A percentile compares a stretch with the other conserved stretches of the same genome.
Evolutionary conservation across 148 eudicot genomes (phyloP).

Genomic region (Chenopodium quinoa): DNA sequence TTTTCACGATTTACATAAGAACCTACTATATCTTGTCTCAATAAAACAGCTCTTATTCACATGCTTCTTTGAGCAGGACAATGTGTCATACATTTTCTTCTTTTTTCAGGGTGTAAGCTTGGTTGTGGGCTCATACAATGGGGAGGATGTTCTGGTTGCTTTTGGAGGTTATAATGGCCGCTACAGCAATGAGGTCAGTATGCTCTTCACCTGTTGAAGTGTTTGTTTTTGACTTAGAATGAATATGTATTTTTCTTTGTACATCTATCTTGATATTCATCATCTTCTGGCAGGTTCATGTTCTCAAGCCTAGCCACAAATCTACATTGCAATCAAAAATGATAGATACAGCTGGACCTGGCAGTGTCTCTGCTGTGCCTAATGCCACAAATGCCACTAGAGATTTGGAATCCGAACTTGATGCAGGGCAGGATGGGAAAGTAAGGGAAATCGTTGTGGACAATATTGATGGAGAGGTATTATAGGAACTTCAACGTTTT

Average conservation of each 20-base stretch:
- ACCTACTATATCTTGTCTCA: background rate
- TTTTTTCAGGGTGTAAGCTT: slow-evolving; percentile 85
- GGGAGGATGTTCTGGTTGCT: slow-evolving; percentile 75
- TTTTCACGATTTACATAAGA: background rate
- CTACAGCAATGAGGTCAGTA: slow-evolving; percentile 85
- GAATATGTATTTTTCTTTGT: slow-evolving; percentile 8
- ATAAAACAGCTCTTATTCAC: background rate
- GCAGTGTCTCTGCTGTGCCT: slow-evolving; percentile 73
- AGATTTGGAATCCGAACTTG: slow-evolving; percentile 69
- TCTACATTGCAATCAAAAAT: slow-evolving; percentile 70
- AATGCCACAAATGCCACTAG: slow-evolving; percentile 69
- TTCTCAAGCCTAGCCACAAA: slow-evolving; percentile 93
- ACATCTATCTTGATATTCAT: slow-evolving; percentile 13
- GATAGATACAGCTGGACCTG: slow-evolving; percentile 57
- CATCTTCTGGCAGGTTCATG: slow-evolving; percentile 54
- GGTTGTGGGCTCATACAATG: slow-evolving; percentile 74
- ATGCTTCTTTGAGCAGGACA: background rate
- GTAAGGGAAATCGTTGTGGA: slow-evolving; percentile 14
- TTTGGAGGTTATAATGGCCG: slow-evolving; percentile 99
- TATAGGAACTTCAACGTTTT: background rate
- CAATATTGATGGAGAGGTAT: slow-evolving; percentile 19
- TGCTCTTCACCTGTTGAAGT: background rate
- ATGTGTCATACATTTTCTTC: background rate
- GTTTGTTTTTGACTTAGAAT: background rate
- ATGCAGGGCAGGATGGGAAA: slow-evolving; percentile 26